Conservation (phyloP, 164 flowering plant species). For the Nymphaea colorata region DNA sequence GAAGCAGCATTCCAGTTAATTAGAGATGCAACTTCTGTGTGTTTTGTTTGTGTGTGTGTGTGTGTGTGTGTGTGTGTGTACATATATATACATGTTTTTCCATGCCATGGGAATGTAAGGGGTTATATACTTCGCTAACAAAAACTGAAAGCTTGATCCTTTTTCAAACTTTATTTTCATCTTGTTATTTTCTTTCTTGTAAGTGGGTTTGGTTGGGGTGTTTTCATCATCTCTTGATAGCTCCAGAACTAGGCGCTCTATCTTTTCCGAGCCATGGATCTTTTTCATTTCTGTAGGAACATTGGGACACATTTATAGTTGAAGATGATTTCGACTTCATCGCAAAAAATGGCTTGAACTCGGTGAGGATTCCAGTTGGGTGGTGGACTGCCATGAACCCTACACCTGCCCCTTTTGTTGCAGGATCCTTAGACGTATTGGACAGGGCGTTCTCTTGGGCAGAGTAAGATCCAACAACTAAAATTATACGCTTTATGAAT, state of each 20-base stretch:
- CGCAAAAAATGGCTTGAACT: slow-evolving; percentile 29
- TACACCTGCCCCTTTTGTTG: slow-evolving; percentile 38
- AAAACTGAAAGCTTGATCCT: neutral
- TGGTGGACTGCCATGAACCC: slow-evolving; percentile 60
- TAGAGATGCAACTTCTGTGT: too few species aligned
- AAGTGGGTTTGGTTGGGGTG: too few species aligned
- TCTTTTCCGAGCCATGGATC: too few species aligned
- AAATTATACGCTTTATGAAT: too few species aligned
- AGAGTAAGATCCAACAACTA: slow-evolving; percentile 14
- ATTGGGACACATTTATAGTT: slow-evolving; percentile 33
- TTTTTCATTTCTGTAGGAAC: slow-evolving; percentile 19
- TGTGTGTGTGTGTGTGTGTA: too few species aligned
- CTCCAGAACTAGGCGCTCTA: too few species aligned
- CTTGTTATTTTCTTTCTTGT: too few species aligned
- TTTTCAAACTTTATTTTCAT: too few species aligned
- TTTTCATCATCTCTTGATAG: too few species aligned
- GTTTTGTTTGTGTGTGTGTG: too few species aligned
- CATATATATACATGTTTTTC: too few species aligned
- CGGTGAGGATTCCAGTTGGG: slow-evolving; percentile 52
- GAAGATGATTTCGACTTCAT: slow-evolving; percentile 45
- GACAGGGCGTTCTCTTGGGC: slow-evolving; percentile 55
- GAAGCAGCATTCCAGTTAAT: too few species aligned
- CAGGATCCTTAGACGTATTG: slow-evolving; percentile 35
- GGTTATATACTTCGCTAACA: neutral
- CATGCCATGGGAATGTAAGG: neutral